Evolutionary conservation across 1,284 basidiomycete species (phyloP).

Genomic region (Melampsora larici-populina): DNA sequence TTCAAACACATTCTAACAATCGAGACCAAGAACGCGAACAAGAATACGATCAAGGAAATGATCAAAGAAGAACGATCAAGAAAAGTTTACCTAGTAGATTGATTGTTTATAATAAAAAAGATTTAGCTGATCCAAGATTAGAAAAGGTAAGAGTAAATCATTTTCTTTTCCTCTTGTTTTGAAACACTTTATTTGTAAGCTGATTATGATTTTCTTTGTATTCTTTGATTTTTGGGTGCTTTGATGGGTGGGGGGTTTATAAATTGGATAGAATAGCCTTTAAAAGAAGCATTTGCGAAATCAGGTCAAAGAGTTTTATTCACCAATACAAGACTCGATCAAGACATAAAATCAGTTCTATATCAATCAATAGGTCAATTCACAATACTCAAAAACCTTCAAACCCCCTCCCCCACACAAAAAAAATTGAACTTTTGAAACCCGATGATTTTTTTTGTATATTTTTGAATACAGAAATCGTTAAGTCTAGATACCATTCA

Average conservation of each 20-base stretch:
- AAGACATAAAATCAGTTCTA: constrained; percentile 27
- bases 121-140: constrained; percentile 79
- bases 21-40: too few species aligned
- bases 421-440: too few species aligned
- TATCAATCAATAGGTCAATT: constrained; percentile 15
- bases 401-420: too few species aligned
- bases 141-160: constrained; percentile 63
- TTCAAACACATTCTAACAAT: too few species aligned
- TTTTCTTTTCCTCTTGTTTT: too few species aligned
- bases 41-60: too few species aligned
- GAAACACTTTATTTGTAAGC: too few species aligned
- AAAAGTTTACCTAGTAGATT: constrained; percentile 58
- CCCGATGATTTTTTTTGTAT: too few species aligned
- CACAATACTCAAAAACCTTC: too few species aligned
- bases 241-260: background rate
- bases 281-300: constrained; percentile 25
- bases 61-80: background rate
- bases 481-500: too few species aligned
- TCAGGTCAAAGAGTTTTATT: constrained; percentile 30
- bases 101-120: constrained; percentile 88
- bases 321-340: constrained; percentile 34
- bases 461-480: too few species aligned
- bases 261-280: constrained; percentile 25
- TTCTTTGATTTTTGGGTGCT: background rate
- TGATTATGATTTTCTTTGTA: background rate